A percentile compares a stretch with the other conserved stretches of the same genome.
Evolutionary conservation across 2,329 filamentous ascomycete species (phyloP).

Genomic region (Tolypocladium capitatum): DNA sequence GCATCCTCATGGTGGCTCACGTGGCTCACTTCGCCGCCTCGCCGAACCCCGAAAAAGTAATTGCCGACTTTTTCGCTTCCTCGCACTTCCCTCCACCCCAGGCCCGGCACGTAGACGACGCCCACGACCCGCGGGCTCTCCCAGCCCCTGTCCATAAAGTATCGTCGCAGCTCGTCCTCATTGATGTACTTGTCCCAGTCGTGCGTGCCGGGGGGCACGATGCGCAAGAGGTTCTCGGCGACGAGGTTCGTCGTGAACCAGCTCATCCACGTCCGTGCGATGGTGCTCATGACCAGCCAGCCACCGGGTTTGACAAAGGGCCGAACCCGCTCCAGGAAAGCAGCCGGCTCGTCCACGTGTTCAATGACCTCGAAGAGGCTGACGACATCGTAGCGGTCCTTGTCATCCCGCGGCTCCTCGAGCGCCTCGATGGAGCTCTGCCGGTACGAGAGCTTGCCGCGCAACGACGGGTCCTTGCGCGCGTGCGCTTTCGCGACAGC

Average conservation of each 20-base stretch:
- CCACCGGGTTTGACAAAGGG: slow-evolving; percentile 77
- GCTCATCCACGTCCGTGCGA: slow-evolving; percentile 75
- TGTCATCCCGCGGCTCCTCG: slow-evolving; percentile 20
- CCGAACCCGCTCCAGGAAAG: slow-evolving; percentile 59
- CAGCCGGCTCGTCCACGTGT: slow-evolving; percentile 65
- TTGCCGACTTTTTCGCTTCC: slow-evolving; percentile 83
- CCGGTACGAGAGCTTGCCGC: slow-evolving; percentile 53
- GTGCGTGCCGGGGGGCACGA: slow-evolving; percentile 87
- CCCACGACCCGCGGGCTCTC: slow-evolving; percentile 53
- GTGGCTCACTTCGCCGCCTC: slow-evolving; percentile 6
- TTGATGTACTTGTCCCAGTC: slow-evolving; percentile 97
- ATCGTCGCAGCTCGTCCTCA: slow-evolving; percentile 55
- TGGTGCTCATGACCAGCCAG: slow-evolving; percentile 87
- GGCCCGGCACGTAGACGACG: slow-evolving; percentile 76
- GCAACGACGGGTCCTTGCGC: slow-evolving; percentile 56
- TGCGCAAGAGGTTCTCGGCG: slow-evolving; percentile 74
- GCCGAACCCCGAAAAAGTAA: slow-evolving; percentile 83
- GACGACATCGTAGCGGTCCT: slow-evolving; percentile 59
- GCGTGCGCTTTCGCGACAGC: slow-evolving; percentile 65
- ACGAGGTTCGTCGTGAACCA: slow-evolving; percentile 89
- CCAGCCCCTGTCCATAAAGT: slow-evolving; percentile 45
- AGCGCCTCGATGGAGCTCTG: slow-evolving; percentile 68
- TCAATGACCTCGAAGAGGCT: slow-evolving; percentile 91
- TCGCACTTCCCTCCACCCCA: slow-evolving; percentile 76
- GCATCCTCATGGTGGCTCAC: neutral